A percentile compares a stretch with the other conserved stretches of the same genome.
phyloP scores from a whole-genome alignment of 495 filamentous ascomycete species.

The Xylaria venustula region DNA sequence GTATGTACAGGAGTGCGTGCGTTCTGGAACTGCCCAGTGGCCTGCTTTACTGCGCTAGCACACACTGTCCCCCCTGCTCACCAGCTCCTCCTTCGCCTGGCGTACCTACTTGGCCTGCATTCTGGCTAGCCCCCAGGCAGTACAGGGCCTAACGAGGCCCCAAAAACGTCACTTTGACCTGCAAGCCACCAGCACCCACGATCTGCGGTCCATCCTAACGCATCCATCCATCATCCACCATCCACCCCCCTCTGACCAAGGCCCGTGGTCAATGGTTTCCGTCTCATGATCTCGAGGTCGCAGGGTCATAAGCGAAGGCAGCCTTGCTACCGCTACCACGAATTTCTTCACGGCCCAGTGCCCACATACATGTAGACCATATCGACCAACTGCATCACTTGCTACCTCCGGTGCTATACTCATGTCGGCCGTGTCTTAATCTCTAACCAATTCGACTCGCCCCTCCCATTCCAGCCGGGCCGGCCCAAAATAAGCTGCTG shows the following conservation, averaged over 20 bases:
- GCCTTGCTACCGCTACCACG: neutral
- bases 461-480: constrained; percentile 2
- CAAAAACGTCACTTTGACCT: constrained; percentile 15
- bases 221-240: neutral
- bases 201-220: constrained; percentile 16
- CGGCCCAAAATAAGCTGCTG: neutral
- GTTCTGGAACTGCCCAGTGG: too few species aligned
- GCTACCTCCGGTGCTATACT: too few species aligned
- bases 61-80: too few species aligned
- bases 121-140: neutral
- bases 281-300: constrained; percentile 10
- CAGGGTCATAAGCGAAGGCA: constrained; percentile 4
- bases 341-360: neutral
- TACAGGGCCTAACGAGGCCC: neutral
- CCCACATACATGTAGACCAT: too few species aligned
- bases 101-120: neutral
- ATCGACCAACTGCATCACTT: too few species aligned
- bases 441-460: neutral
- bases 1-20: too few species aligned
- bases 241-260: constrained; percentile 5
- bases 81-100: neutral
- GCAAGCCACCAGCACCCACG: constrained; percentile 14
- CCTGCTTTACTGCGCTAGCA: too few species aligned
- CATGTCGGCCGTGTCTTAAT: neutral
- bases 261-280: constrained; percentile 4